Evolutionary conservation across 345 rosid species (phyloP).

Genomic region (Noccaea bulbosa): DNA sequence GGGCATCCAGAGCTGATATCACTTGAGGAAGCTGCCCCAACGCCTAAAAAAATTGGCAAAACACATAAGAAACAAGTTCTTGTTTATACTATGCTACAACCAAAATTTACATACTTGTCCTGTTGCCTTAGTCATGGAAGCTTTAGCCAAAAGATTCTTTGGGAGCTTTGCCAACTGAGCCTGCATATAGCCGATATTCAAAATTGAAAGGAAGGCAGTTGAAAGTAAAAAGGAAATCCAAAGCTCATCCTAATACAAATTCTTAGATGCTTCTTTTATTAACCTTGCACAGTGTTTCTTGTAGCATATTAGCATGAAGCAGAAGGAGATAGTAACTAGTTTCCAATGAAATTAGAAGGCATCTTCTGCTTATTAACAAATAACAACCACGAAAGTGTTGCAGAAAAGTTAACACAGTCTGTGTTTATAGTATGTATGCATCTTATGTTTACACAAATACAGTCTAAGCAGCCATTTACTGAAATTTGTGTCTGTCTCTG

Average conservation of each 20-base stretch:
- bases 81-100: background rate
- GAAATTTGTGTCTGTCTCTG: background rate
- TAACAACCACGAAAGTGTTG: background rate
- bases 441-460: background rate
- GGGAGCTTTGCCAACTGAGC: conserved; percentile 71
- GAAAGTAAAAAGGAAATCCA: background rate
- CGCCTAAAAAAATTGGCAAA: conserved; percentile 44
- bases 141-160: conserved; percentile 75
- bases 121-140: conserved; percentile 71
- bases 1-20: conserved; percentile 78
- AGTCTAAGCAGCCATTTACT: background rate
- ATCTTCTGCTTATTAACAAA: background rate
- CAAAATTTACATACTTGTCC: conserved; percentile 58
- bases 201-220: background rate
- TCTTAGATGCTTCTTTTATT: background rate
- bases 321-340: background rate
- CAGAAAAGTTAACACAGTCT: background rate
- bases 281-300: background rate
- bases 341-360: background rate
- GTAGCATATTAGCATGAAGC: conserved; percentile 2
- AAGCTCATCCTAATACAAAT: conserved; percentile 13
- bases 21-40: conserved; percentile 82
- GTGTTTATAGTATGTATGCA: conserved; percentile 8
- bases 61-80: background rate
- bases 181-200: conserved; percentile 45